Evolutionary conservation across 768 basidiomycete species (phyloP), one percentile per base, ranked within the genome.

Genomic region (Leccinum fibrillosum): DNA sequence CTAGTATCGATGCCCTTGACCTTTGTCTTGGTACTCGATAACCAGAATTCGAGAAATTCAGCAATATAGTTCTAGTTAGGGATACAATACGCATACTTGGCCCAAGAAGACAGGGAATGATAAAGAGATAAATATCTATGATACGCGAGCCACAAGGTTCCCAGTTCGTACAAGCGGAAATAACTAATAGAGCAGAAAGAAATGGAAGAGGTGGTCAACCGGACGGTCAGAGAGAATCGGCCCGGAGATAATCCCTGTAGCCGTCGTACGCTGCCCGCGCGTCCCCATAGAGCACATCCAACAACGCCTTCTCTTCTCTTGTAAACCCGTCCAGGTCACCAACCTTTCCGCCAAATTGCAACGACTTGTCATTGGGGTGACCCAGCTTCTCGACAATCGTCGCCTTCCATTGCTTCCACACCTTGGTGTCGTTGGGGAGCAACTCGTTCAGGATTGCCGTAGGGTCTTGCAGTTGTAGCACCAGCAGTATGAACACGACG

Each of bases 331-430:
- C 25, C 51, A 50, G 5, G 4, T 21, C 11, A 25, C 37, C 53
- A 6, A 52, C 17, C 3, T 45, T 48, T 4, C 9, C 7, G 5
- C 15, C 34, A n/a, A 55, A 34, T 3, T 32, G 4, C 39, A 62
- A 47, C 1, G 32, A 19, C 11, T 48, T n/a, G 8, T 59, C 53
- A 9, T 5, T 19, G 23, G 39, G 21, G 1, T 44, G 42, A 15
- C 48, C 50, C 10, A 65, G 25, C 21, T 37, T 30, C 30, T 57
- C 51, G 37, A 53, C 7, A 0, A 65, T 56, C 2, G 51, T 58
- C 19, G 32, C 32, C 45, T 68, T 68, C 66, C 66, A 68, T 12
- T 44, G 19, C 26, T 2, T 59, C 66, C 63, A 68, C 19, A 68
- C 62, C 5, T 49, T 52, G 11, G 66, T 68, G 9, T 68, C 66